A percentile compares a stretch with the other conserved stretches of the same genome.
Conservation (phyloP, 495 filamentous ascomycete species). For the Cladorrhinum samala region DNA sequence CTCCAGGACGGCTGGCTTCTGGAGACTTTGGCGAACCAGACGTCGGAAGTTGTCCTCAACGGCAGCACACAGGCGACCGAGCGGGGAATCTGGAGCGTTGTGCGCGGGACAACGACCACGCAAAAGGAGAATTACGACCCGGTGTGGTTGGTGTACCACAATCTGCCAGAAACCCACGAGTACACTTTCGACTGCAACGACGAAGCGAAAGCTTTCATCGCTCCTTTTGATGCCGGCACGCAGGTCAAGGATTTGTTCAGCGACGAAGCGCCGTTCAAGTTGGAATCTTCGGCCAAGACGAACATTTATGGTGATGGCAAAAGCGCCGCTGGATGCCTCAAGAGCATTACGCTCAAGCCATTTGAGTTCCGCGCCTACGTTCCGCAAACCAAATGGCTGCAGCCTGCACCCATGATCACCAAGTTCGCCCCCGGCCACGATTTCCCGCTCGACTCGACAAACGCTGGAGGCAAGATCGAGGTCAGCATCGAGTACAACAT, state of each 20-base stretch:
- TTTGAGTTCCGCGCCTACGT: conserved; percentile 64
- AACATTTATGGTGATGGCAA: conserved; percentile 27
- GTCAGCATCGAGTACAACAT: conserved; percentile 56
- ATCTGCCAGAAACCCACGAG: conserved; percentile 48
- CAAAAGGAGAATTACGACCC: conserved; percentile 51
- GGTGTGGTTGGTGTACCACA: conserved; percentile 65
- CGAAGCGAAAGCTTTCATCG: conserved; percentile 42
- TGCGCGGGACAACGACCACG: conserved; percentile 42
- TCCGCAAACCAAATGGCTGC: conserved; percentile 42
- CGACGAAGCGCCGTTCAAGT: conserved; percentile 51
- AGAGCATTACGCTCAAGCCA: conserved; percentile 44
- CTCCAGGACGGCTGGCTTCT: conserved; percentile 61
- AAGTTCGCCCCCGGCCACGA: conserved; percentile 62
- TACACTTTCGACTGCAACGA: conserved; percentile 58
- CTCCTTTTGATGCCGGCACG: conserved; percentile 51
- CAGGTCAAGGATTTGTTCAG: conserved; percentile 64
- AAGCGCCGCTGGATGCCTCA: conserved; percentile 51
- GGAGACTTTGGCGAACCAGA: conserved; percentile 56
- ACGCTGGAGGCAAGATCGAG: conserved; percentile 13
- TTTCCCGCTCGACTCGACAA: conserved; percentile 47
- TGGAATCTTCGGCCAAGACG: conserved; percentile 24
- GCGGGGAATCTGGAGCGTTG: conserved; percentile 62
- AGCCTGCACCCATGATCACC: conserved; percentile 60
- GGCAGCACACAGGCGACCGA: conserved; percentile 55
- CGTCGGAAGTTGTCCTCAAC: conserved; percentile 42